Evolutionary conservation across 2,329 filamentous ascomycete species (phyloP).

Genomic region (Colletotrichum abscissum): DNA sequence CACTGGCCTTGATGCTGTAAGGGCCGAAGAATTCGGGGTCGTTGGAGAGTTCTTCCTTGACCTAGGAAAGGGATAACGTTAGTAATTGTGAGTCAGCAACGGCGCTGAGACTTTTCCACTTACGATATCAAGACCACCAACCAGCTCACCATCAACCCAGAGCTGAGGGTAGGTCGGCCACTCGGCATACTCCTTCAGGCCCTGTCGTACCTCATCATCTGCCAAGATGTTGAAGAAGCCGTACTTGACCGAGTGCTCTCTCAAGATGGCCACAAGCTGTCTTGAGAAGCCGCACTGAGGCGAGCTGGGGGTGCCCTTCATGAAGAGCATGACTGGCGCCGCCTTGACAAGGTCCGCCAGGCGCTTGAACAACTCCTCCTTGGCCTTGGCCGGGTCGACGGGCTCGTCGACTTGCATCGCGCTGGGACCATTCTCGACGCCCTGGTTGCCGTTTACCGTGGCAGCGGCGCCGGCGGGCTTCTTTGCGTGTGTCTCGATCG

Average conservation of each 20-base stretch:
- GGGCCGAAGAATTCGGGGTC: conserved; percentile 85
- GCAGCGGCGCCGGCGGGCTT: conserved; percentile 53
- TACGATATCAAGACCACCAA: conserved; percentile 96
- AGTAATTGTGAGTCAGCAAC: neutral
- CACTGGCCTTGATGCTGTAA: conserved; percentile 68
- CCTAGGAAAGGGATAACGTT: conserved; percentile 58
- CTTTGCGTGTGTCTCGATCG: conserved; percentile 85
- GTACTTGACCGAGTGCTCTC: conserved; percentile 93
- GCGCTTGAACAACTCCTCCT: conserved; percentile 87
- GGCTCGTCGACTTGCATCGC: conserved; percentile 44
- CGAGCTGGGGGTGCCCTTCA: conserved; percentile 92
- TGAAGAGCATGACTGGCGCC: conserved; percentile 97
- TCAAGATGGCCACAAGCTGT: conserved; percentile 85
- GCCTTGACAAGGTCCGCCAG: conserved; percentile 90
- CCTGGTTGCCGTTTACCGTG: conserved; percentile 47
- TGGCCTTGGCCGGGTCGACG: conserved; percentile 62
- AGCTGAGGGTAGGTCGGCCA: conserved; percentile 98
- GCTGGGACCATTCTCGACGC: conserved; percentile 39
- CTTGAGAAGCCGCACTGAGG: conserved; percentile 95
- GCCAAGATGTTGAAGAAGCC: conserved; percentile 99
- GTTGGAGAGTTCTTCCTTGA: conserved; percentile 92
- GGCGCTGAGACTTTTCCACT: conserved; percentile 50
- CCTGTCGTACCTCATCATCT: conserved; percentile 96
- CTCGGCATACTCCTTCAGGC: conserved; percentile 96
- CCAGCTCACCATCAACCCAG: conserved; percentile 89